Evolutionary conservation across 768 basidiomycete species (phyloP).

Genomic region (Boletus fagicola): DNA sequence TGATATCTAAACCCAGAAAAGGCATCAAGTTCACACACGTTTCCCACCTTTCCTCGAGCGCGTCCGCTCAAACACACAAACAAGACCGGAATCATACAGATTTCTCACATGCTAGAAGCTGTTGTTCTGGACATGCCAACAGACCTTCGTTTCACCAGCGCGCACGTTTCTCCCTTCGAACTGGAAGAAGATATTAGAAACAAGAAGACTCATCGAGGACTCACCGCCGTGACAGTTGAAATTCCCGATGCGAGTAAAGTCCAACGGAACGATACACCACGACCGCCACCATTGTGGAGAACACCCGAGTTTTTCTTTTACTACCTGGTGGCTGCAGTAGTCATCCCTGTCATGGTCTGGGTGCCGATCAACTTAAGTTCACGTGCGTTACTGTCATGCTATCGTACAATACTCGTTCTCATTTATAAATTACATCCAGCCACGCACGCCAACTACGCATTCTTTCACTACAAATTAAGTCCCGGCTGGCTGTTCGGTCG

Average conservation of each 20-base stretch:
- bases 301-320: conserved; percentile 83
- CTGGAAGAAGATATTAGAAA: conserved; percentile 10
- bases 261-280: conserved; percentile 23
- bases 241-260: conserved; percentile 44
- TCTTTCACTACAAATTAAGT: conserved; percentile 57
- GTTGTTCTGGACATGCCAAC: conserved; percentile 36
- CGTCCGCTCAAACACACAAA: neutral
- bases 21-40: conserved; percentile 14
- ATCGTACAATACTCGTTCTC: neutral
- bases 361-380: conserved; percentile 70
- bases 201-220: conserved; percentile 24
- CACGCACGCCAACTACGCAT: conserved; percentile 69
- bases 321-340: conserved; percentile 54
- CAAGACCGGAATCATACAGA: neutral
- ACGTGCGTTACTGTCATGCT: conserved; percentile 49
- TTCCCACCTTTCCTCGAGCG: too few relatives aligned
- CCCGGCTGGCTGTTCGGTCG: conserved; percentile 83
- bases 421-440: conserved; percentile 39
- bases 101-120: conserved; percentile 28
- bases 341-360: conserved; percentile 74
- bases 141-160: conserved; percentile 26
- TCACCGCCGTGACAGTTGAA: conserved; percentile 53
- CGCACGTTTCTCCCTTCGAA: conserved; percentile 14
- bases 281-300: conserved; percentile 62
- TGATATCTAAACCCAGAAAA: neutral